Conservation (phyloP, 2,329 filamentous ascomycete species). For the Diaporthe sp. region DNA sequence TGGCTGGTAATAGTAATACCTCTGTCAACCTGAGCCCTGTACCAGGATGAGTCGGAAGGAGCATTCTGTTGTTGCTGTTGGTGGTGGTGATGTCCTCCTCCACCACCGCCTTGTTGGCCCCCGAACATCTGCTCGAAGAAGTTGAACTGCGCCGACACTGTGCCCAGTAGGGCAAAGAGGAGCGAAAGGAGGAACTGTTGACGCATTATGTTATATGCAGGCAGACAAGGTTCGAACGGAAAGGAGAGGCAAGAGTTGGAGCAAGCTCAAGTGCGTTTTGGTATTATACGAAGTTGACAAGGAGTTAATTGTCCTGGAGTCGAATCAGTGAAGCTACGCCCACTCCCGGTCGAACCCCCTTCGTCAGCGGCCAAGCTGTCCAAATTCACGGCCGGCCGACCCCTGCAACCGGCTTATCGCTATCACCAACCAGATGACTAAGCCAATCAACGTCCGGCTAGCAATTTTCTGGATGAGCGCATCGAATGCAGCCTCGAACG, state of each 20-base stretch:
- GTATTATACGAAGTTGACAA: neutral
- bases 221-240: neutral
- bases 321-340: neutral
- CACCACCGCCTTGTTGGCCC: slow-evolving; percentile 61
- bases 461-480: slow-evolving; percentile 34
- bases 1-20: slow-evolving; percentile 64
- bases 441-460: slow-evolving; percentile 32
- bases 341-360: neutral
- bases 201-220: slow-evolving; percentile 49
- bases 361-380: slow-evolving; percentile 33
- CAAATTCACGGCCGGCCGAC: slow-evolving; percentile 26
- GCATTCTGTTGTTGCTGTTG: slow-evolving; percentile 80
- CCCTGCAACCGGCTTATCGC: slow-evolving; percentile 35
- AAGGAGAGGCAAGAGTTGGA: neutral
- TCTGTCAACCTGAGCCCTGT: slow-evolving; percentile 77
- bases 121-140: slow-evolving; percentile 99
- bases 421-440: slow-evolving; percentile 33
- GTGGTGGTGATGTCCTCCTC: slow-evolving; percentile 59
- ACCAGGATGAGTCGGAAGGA: slow-evolving; percentile 85
- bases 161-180: slow-evolving; percentile 71
- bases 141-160: slow-evolving; percentile 85
- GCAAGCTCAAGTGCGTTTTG: neutral
- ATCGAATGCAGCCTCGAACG: neutral
- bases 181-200: slow-evolving; percentile 51
- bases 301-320: neutral